Evolutionary conservation across 2,329 filamentous ascomycete genomes (phyloP), one percentile per base, ranked within the genome.

Genomic region (Verticillium isaacii): DNA sequence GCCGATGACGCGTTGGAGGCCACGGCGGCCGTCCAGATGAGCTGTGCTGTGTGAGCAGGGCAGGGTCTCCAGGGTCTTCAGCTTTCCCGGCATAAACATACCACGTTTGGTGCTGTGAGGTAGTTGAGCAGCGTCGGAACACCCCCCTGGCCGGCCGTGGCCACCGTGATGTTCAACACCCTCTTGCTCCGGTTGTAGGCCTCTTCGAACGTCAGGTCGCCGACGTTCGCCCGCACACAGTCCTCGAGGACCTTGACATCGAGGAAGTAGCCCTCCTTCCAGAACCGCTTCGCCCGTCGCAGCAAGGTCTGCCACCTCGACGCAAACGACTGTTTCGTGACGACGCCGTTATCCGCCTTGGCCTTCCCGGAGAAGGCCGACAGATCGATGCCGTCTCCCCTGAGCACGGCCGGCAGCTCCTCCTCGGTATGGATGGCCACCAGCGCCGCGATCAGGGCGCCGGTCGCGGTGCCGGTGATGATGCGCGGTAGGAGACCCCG

Each of bases 141-240:
- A 37, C 91, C 92, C 15, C 86, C 88, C 64, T 88, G 86, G 6
- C 86, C 87, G 25, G 87, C 87, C 1, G 90, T 91, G 0, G 91
- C 90, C 25, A 97, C 89, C 0, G 93, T 97, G 66, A 98, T 97
- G 72, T 97, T 97, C 67, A 98, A 79, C 3, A 96, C 88, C 58
- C 92, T 83, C 71, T 95, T 95, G 45, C 92, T 97, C 64, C 87
- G 86, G 59, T 88, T 85, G 70, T 93, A 97, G 0, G 94, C 94
- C 76, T 97, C 94, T 74, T 96, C 92, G 70, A 98, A 98, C 0
- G 93, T 97, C 64, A 96, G 73, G 69, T 97, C 90, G 11, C 93
- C 93, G 15, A 97, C 88, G 67, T 97, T 96, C 15, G 89, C 87
- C 62, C 89, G 85, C 15, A 97, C 89, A 67, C 92, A 94, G 62